Evolutionary conservation across 495 filamentous ascomycete species (phyloP), one percentile per base, ranked within the genome.

Genomic region (Penicillium antarcticum): DNA sequence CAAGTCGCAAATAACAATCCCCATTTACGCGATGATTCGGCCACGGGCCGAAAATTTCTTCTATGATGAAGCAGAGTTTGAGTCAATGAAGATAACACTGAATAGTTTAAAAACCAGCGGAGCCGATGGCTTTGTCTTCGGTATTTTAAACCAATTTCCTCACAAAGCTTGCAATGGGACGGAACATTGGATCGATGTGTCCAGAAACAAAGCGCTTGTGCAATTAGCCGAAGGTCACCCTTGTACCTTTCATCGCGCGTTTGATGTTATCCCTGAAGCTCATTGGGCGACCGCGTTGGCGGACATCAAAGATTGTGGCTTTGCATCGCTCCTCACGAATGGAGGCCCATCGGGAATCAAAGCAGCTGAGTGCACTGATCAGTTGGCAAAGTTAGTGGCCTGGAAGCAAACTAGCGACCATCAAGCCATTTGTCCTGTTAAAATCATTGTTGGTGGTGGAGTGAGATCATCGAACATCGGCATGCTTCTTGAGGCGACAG

Each of bases 211-310:
- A 43, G 57, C 64, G 31, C 59, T 82, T 35, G 69, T 80, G 1
- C 32, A 43, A 32, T 51, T 66, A 6, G 77, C 78, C 1, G 55
- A 47, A 2, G 68, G 70, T 0, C 56, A 61, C 9, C 72, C 73
- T 5, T 82, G 77, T 56, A 82, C 78, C 12, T 82, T 82, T 42
- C 78, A 80, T 51, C 70, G 77, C 13, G 78, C 78, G 2, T 78
- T 82, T 62, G 78, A 81, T 51, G 53, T 63, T 19, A 65, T 75
- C 6, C 56, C 59, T 1, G 58, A 69, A 12, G 14, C 33, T 23
- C 7, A 61, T 3, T 66, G 65, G 61, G 56, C 65, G 24, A 56
- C 52, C 1, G 54, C 67, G 11, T 34, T 73, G 29, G 56, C 60
- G 10, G 62, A 66, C 5, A 51, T 81, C 24, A 60, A 63, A 0